Conservation (phyloP, 371 early-diverging fungal species). For the Nematocida minor region DNA sequence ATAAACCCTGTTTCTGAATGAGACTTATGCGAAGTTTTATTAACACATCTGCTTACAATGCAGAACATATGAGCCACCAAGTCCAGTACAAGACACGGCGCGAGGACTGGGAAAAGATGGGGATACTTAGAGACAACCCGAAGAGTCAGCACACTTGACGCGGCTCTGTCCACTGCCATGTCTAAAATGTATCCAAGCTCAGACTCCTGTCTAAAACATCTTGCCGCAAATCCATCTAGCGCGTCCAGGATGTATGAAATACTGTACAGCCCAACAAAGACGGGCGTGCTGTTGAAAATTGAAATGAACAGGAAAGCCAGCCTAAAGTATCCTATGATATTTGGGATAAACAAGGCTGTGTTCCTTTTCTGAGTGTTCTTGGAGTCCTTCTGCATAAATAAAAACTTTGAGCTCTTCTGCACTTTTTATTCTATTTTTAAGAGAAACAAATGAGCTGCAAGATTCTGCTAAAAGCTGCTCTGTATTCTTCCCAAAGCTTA, state of each 20-base stretch:
- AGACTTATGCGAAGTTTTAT: conserved; percentile 16
- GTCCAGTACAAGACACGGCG: conserved; percentile 5
- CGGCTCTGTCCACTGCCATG: conserved; percentile 56
- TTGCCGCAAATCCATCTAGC: conserved; percentile 82
- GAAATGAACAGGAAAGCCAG: conserved; percentile 31
- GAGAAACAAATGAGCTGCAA: no score
- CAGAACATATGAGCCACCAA: conserved; percentile 21
- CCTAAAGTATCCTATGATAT: conserved; percentile 52
- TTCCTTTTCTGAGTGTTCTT: no score
- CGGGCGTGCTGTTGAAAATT: neutral
- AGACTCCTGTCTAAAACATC: conserved; percentile 76
- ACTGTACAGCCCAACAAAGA: conserved; percentile 67
- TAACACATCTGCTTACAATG: neutral
- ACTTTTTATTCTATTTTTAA: no score
- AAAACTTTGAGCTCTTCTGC: no score
- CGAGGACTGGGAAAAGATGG: neutral
- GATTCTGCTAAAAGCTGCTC: no score
- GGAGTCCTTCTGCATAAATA: no score
- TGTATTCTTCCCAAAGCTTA: no score
- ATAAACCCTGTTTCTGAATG: neutral
- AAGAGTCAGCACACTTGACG: conserved; percentile 38
- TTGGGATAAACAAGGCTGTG: conserved; percentile 48
- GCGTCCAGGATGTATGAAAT: conserved; percentile 82
- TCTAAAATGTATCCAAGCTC: conserved; percentile 54
- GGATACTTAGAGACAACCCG: neutral